Conservation (phyloP, 768 basidiomycete species). For the Termitomyces sp. region DNA sequence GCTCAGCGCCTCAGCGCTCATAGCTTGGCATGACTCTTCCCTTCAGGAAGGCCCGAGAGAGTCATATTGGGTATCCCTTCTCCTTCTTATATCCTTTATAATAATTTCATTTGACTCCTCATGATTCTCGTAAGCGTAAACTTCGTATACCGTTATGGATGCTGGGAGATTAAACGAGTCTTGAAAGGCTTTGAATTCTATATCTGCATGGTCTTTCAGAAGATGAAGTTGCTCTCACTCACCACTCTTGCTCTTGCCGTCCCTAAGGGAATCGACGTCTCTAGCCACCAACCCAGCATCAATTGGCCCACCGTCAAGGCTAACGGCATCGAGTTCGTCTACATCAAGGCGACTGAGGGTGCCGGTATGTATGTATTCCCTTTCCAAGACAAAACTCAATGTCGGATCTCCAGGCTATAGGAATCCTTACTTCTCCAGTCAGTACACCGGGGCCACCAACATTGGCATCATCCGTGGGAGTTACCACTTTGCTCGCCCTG, state of each 20-base stretch:
- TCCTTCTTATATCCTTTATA: too few relatives aligned
- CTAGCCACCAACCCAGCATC: constrained; percentile 39
- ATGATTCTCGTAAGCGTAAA: too few relatives aligned
- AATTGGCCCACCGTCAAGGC: constrained; percentile 47
- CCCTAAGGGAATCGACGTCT: constrained; percentile 52
- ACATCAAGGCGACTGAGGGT: constrained; percentile 62
- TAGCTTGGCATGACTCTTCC: too few relatives aligned
- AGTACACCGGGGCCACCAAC: constrained; percentile 53
- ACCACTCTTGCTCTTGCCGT: constrained; percentile 19
- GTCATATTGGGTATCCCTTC: too few relatives aligned
- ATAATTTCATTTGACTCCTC: too few relatives aligned
- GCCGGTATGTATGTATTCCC: constrained; percentile 9
- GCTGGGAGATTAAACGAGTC: too few relatives aligned
- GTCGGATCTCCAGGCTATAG: constrained; percentile 24
- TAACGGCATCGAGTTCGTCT: constrained; percentile 49
- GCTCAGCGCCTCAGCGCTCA: too few relatives aligned
- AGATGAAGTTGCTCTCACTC: background rate
- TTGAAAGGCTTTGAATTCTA: too few relatives aligned
- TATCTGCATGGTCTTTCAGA: too few relatives aligned
- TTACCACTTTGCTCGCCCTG: constrained; percentile 41
- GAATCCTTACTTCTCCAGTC: constrained; percentile 36
- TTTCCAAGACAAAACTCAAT: background rate
- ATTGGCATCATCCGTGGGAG: constrained; percentile 51
- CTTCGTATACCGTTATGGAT: too few relatives aligned
- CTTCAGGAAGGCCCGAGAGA: too few relatives aligned